Evolutionary conservation across 2,329 filamentous ascomycete genomes (phyloP), one percentile per base, ranked within the genome.

Genomic region (Aspergillus latus): DNA sequence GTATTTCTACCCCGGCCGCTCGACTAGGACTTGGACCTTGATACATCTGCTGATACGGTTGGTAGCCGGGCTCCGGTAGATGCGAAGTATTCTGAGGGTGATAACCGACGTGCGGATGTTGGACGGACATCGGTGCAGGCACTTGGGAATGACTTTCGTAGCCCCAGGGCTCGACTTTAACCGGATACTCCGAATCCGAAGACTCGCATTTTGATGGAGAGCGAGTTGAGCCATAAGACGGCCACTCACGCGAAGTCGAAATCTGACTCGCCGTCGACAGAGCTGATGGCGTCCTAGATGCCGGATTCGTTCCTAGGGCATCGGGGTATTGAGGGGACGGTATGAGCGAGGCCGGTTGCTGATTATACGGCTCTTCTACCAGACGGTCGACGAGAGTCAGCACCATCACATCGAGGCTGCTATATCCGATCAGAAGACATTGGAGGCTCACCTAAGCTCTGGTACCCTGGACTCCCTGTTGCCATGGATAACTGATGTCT

Each of bases 401-500:
- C 58, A 49, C 45, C 47, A 16, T 48, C 55, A 51, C 46, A 51
- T 1, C 34, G 47, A 30, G 29, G 28, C 9, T 16, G 9, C 37
- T 37, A 45, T 34, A 9, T 46, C 21, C 7, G 8, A 42, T 21
- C 21, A 7, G 21, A 29, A 13, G 2, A 21, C 21, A 39, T 46
- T 28, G 37, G 8, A 30, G 28, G 58, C 54, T 66, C 61, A 60
- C 53, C 58, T 45, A 54, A 54, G 9, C 50, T 52, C 13, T 63
- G 50, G 48, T 69, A 66, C 2, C 53, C 59, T 55, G 62, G 57
- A 28, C 65, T 62, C n/a, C 66, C 59, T 11, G 57, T 60, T 51
- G 65, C 55, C 50, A 67, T 58, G 26, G 66, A 74, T 48, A 84
- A 70, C 62, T 81, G 78, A 51, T 74, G 73, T 56, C 79, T 78